phyloP scores from a whole-genome alignment of 345 rosid genomes.

The Turritis glabra region DNA sequence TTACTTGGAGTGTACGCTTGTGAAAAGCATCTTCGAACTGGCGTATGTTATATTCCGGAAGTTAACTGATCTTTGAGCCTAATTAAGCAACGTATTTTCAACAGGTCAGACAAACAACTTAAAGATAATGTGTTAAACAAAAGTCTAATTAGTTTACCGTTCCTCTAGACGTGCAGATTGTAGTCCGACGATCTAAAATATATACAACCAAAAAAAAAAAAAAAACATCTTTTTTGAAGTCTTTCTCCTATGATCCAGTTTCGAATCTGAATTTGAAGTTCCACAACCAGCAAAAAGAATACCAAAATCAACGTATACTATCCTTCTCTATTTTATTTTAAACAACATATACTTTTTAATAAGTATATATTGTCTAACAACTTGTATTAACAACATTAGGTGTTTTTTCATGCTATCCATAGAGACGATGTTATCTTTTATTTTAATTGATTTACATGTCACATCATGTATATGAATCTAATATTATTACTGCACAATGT shows the following conservation, averaged over 20 bases:
- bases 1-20: neutral
- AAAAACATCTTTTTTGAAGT: neutral
- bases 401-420: neutral
- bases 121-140: neutral
- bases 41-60: neutral
- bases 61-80: neutral
- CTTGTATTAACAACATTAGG: too few relatives aligned
- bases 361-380: neutral
- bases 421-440: neutral
- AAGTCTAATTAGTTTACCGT: neutral
- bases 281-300: neutral
- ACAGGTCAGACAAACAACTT: neutral
- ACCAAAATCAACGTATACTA: neutral
- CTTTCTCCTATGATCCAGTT: neutral
- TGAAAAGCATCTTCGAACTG: neutral
- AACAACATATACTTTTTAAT: neutral
- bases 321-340: neutral
- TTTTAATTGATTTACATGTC: neutral
- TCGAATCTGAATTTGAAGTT: neutral
- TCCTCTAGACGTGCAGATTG: neutral
- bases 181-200: neutral
- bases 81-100: neutral
- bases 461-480: neutral
- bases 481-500: neutral
- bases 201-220: neutral